Base-by-base conservation (phyloP, 495 filamentous ascomycete species). In the Neurospora sp. region DNA sequence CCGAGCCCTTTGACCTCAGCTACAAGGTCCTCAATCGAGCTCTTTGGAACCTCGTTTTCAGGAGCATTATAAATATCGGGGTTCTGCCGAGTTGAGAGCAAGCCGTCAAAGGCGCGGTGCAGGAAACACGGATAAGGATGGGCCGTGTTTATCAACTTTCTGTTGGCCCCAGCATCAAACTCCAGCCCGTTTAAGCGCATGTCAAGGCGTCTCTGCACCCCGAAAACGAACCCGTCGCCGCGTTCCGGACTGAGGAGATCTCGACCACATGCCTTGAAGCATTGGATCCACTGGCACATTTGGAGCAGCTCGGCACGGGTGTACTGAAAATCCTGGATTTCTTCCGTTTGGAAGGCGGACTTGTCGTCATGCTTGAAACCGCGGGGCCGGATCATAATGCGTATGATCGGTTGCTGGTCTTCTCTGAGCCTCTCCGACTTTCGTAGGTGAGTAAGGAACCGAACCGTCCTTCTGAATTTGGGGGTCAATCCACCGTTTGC, bases 211-310 rank as follows among this genome's bases (percentile, higher is more conserved):
- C 22, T 2, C 5, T 2, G 72, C 2, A 82, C 72, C 2, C 84
- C 84, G 76, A 86, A 83, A 3, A 86, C 84, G 70, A 86, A 86
- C 20, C 84, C 84, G 61, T 86, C 84, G 3, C 82, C 83, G 9
- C 74, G 76, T 0, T 42, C 69, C 16, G 74, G 48, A n/a, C 73
- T 44, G 2, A 84, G 45, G 4, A 81, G 35, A 61, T 18, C 53
- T 35, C 3, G 22, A 3, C 77, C 77, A 0, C 72, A 71, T 7
- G 72, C 42, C 42, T 74, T 78, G 53, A 86, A 59, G 4, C 14
- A 10, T 59, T 59, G 20, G 10, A 59, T 59, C 10, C 20, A 83
- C 0, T 22, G 41, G 2, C 2, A 12, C 18, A 86, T 82, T 14
- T 68, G n/a, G 35, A 74, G 73, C 83, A 84, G 71, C 16, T 85